A percentile compares a stretch with the other conserved stretches of the same genome.
phyloP scores from a whole-genome alignment of 1,284 basidiomycete genomes.

The Cryptococcus maquisensis region DNA sequence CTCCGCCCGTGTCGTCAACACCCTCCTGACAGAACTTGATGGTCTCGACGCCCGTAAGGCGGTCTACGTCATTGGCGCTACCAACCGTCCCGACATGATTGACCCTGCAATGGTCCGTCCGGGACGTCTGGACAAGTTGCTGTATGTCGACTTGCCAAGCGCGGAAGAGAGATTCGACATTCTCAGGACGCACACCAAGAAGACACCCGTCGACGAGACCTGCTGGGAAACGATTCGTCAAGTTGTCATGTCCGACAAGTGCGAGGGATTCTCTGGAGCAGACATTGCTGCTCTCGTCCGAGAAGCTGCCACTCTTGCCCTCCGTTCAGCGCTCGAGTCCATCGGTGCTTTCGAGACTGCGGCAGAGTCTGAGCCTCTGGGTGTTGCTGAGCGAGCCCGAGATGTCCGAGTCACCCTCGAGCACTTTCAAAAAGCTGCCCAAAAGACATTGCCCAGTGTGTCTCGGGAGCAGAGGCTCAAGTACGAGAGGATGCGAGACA shows the following conservation, averaged over 20 bases:
- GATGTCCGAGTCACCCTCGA: constrained; percentile 51
- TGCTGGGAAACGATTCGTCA: constrained; percentile 38
- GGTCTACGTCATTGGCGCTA: constrained; percentile 95
- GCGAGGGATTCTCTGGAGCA: constrained; percentile 84
- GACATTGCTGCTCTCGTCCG: constrained; percentile 81
- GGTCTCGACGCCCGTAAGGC: constrained; percentile 84
- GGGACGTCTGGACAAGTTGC: constrained; percentile 88
- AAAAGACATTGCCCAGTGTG: constrained; percentile 84
- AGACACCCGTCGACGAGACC: constrained; percentile 63
- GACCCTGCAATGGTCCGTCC: constrained; percentile 98
- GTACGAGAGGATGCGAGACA: constrained; percentile 73
- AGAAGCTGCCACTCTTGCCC: constrained; percentile 82
- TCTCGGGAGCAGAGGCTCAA: constrained; percentile 70
- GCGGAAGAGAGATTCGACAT: constrained; percentile 80
- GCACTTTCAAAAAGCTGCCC: constrained; percentile 72
- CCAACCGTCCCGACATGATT: constrained; percentile 98
- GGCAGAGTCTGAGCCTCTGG: constrained; percentile 24
- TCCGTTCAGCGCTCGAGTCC: constrained; percentile 65
- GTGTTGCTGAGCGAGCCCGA: constrained; percentile 13
- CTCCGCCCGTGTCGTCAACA: constrained; percentile 95
- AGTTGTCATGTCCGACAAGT: constrained; percentile 52
- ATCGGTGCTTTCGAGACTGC: constrained; percentile 58
- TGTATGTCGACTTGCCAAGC: constrained; percentile 89
- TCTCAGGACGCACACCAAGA: constrained; percentile 63
- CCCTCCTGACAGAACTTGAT: constrained; percentile 91